Base-by-base conservation (phyloP, 2,329 filamentous ascomycete genomes). In the Ophiostoma quercus region DNA sequence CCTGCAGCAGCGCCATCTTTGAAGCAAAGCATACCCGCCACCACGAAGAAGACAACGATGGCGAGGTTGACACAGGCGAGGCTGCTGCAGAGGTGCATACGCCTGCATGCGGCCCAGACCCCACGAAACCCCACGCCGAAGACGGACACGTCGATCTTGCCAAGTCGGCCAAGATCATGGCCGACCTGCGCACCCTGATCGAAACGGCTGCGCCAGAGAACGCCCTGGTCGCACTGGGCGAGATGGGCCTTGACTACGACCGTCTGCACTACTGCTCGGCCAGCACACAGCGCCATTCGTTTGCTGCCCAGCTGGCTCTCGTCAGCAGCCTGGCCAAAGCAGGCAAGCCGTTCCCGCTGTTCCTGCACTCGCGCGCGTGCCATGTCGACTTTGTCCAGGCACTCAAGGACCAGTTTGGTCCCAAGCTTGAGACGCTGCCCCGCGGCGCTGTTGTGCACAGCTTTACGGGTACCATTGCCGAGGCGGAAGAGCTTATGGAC, bases 201-300 rank as follows among this genome's bases (percentile, higher is more conserved):
- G 76, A 84, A 1, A 80, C 87, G 47, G 85, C 87, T 0, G 87
- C 87, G 22, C 73, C 79, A 2, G 77, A 79, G 6, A 74, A 77
- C 79, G 67, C 77, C 78, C 84, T 91, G 57, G 89, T 92, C 0
- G 94, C 95, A 7, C 93, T 97, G 77, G 95, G 95, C 67, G 95
- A 99, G 79, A 92, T 99, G 72, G 95, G 95, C 1, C 89, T 99
- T 3, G 95, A 99, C 80, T 99, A 98, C 77, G 95, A 99, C 80
- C 88, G 95, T 1, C 82, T 99, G 47, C 91, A 92, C 75, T 89
- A 94, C 75, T 93, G 91, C 76, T 87, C 89, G 54, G 91, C 89
- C 76, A 88, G 89, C 32, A 86, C 90, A 19, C 95, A 99, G 79
- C 82, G 94, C 39, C 90, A 92, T 76, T 93, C 92, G 71, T 99